A percentile compares a stretch with the other conserved stretches of the same genome.
Evolutionary conservation across 441 rosid genomes (phyloP).

Genomic region (Bocquillonia castaneifolia): DNA sequence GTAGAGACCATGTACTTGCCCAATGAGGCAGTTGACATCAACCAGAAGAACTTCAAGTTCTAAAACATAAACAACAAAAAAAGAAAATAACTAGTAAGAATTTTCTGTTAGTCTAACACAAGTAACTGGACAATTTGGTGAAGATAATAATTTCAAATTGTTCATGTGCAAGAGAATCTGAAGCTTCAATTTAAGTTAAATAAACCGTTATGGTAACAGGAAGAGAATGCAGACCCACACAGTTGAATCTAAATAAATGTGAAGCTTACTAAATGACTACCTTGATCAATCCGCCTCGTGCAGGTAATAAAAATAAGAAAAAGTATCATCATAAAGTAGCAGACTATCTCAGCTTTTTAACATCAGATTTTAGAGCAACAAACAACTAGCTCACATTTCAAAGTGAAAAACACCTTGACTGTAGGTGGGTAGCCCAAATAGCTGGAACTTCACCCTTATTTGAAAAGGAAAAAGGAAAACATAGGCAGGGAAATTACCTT

Average conservation of each 20-base stretch:
- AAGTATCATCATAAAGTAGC: background rate
- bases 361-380: background rate
- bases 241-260: background rate
- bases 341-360: too few relatives aligned
- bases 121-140: background rate
- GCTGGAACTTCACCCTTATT: background rate
- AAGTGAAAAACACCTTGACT: too few relatives aligned
- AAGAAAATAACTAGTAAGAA: background rate
- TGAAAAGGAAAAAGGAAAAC: background rate
- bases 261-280: too few relatives aligned
- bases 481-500: conserved; percentile 40
- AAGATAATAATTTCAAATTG: background rate
- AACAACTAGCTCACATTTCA: background rate
- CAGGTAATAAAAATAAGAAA: too few relatives aligned
- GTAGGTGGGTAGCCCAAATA: background rate
- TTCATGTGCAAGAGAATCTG: background rate
- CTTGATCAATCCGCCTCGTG: too few relatives aligned
- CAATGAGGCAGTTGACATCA: background rate
- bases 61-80: background rate
- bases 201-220: background rate
- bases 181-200: background rate
- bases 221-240: background rate
- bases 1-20: background rate
- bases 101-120: background rate
- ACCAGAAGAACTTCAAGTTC: too few relatives aligned